Base-by-base conservation (phyloP, 176 grass and related monocot genomes). In the Oryza officinalis region DNA sequence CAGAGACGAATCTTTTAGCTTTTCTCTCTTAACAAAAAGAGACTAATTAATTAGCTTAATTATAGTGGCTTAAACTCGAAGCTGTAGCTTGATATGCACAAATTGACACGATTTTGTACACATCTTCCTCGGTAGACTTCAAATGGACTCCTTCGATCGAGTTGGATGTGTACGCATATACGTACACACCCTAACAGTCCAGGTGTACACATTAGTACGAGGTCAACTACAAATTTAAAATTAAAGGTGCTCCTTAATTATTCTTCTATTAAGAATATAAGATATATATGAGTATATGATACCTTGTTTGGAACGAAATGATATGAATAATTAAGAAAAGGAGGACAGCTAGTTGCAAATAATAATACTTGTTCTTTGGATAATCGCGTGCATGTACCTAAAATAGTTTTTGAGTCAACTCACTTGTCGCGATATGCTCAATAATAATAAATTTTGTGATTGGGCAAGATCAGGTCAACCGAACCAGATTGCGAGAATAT, bases 401-500 rank as follows among this genome's bases (percentile, higher is more conserved):
- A 72, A 43, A 52, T 27, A 61, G 17, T 30, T 72, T 43, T 45
- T 54, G 13, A 45, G 80, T 63, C 80, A 72, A 45, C 54, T 40
- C 30, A 17, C 50, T 63, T 32, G 52, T 82, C 26, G 49, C 43
- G 52, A 63, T 44, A 11, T 61, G 52, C 26, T 72, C 50, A 71
- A 45, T 63, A 71, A 45, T 63, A 71, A 45, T 63, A 31, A 80
- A 70, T 18, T 63, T 63, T 63, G 49, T 71, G 38, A 11, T 18
- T 31, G 32, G 69, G 37, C 31, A 20, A 18, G 18, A 82, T 63
- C 11, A 33, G 69, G 80, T 73, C 69, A 82, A 64, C 65, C 12
- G 8, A 78, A 64, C 22, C 37, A 38, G 69, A 63, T 31, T 25
- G 54, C 1, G 54, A 45, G 26, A 82, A 47, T 73, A 26, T 38